A percentile compares a stretch with the other conserved stretches of the same genome.
Evolutionary conservation across 306 rosid genomes (phyloP).

Genomic region (Abrus pulchellus): DNA sequence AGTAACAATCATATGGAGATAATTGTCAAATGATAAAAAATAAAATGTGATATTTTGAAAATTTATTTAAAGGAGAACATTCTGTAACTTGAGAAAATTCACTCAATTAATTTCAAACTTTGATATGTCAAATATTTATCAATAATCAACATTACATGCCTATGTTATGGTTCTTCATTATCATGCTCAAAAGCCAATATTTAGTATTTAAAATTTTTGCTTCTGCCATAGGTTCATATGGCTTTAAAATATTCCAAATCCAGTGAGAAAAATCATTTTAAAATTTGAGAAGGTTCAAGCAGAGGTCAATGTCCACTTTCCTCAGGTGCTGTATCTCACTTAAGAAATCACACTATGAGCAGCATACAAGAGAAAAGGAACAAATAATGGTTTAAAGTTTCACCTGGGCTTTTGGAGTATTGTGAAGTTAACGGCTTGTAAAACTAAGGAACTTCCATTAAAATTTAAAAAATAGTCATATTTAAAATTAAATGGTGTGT

Average conservation of each 20-base stretch:
- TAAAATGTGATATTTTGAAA: neutral
- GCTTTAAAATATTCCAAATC: neutral
- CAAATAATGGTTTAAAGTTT: neutral
- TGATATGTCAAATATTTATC: neutral
- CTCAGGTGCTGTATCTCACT: neutral
- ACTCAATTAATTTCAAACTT: neutral
- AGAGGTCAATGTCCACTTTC: neutral
- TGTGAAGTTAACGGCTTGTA: neutral
- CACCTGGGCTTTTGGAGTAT: neutral
- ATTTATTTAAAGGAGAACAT: neutral
- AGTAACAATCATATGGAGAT: neutral
- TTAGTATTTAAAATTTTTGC: neutral
- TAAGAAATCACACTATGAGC: neutral
- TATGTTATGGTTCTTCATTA: neutral
- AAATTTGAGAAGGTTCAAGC: neutral
- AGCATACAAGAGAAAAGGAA: neutral
- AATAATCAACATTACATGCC: neutral
- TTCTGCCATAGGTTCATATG: neutral
- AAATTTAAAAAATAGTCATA: neutral
- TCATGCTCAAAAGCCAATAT: neutral
- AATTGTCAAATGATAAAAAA: neutral
- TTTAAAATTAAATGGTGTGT: neutral
- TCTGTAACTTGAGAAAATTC: neutral
- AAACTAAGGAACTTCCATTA: neutral
- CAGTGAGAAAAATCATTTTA: neutral